Evolutionary conservation across 169 alveolate species (phyloP), one percentile per base, ranked within the genome.

Genomic region (Fabrea salina): DNA sequence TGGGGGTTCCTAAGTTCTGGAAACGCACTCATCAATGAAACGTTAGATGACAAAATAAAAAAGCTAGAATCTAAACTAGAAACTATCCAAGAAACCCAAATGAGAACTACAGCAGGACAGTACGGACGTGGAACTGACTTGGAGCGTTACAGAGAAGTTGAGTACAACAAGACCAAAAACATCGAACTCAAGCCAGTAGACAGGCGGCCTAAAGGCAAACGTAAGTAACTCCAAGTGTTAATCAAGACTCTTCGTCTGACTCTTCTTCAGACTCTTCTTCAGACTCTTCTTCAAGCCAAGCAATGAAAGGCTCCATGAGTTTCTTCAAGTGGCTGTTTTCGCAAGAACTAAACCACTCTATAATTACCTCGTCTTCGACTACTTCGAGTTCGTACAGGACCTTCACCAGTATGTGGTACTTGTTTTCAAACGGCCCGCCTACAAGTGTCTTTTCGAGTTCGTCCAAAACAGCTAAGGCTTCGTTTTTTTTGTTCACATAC

Each of bases 1-100:
- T 64, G 75, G 75, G 75, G 75, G 30, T 64, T 64, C 11, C 30
- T 64, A 37, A 64, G 57, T 22, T 64, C 75, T 22, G 75, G 75
- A 25, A 64, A 64, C 30, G 75, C 75, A 0, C n/a, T 64, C 22
- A 32, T 41, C 16, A 64, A 64, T 33, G 75, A 64, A 4, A 64
- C 57, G 19, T 5, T 37, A 19, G 75, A 64, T 19, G 75, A 64
- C 56, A 64, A 64, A 41, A 64, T 64, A 19, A 33, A 35, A 64
- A 64, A 64, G 41, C 50, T 64, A 19, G 75, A 64, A 39, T 25
- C 50, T 4, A 64, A 41, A 64, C 49, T 64, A 25, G 37, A 64
- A 40, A 33, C 35, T 39, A 19, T 19, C 33, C 49, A 64, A n/a
- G 54, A 64, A 40, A 22, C 16, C 16, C 27, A 51, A 19, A 4